Evolutionary conservation across 306 rosid species (phyloP), one percentile per base, ranked within the genome.

Genomic region (Mimosa pudica): DNA sequence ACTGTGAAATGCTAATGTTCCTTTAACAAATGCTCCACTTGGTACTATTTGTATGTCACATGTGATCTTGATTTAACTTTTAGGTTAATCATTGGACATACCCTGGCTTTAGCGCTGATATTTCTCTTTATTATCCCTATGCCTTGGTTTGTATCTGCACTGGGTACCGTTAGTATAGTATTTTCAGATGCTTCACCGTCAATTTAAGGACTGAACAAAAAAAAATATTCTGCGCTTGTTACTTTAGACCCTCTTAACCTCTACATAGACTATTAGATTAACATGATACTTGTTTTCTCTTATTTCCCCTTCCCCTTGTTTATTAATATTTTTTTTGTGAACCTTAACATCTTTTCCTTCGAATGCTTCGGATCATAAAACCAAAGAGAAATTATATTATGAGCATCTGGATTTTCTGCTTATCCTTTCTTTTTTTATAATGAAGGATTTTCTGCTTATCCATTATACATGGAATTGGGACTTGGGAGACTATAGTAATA

Each of bases 1-100:
- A 66, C 57, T 88, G 58, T 90, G 85, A 89, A 75, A 47, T 77
- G 72, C 85, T 65, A 75, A 58, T 64, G 57, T 66, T 67, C 45
- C 77, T 80, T 86, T 82, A 70, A 77, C 89, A 70, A 77, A 70
- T 70, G 35, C 46, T 80, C 77, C 49, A 44, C 38, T 42, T 64
- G 61, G 54, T 63, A 73, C 78, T 75, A 71, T 58, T 58, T 54
- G 61, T 74, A 58, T 81, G 77, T 85, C 57, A 74, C 24, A 45
- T 78, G n/a, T 79, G 75, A 71, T 82, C 82, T 81, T 85, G 85
- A 64, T 78, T 82, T 70, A 51, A 51, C 38, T 51, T 24, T 4
- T 55, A 24, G 42, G 70, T 18, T 18, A 33, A 24, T 16, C 4
- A 16, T 51, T n/a, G 71, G 60, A 16, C 42, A 7, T 71, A 62